Evolutionary conservation across 176 grass and related monocot genomes (phyloP), one percentile per base, ranked within the genome.

Genomic region (Zea luxurians): DNA sequence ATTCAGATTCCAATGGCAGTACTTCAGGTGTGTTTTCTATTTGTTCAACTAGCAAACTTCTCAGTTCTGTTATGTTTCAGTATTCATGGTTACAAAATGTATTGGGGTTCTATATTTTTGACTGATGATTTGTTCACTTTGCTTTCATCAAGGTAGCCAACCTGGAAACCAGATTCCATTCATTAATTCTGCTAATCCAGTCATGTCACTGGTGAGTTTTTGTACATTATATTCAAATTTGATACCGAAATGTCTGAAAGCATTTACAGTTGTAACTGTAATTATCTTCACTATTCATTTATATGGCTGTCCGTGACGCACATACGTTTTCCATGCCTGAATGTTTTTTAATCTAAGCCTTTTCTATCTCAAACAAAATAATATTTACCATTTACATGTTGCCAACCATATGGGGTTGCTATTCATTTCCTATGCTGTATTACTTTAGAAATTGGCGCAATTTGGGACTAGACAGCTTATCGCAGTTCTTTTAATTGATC

Each of bases 141-240:
- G 64, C 64, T 13, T 70, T 78, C 75, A 40, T 64, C 73, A 88
- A 86, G 72, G 87, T 77, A 77, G 55, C 71, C 74, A 84, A 76
- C 41, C 75, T 73, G 86, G 61, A 52, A 64, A 70, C 59, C 78
- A 92, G 77, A 78, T 95, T 86, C 96, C 96, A 38, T 99, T 99
- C 84, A 80, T 85, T 75, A 86, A 95, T 86, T 86, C 88, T 68
- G 78, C 88, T 74, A 99, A 99, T 85, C 96, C 92, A 15, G 90
- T 99, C 42, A 93, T 99, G 96, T 99, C 96, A 78, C 81, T 95
- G 74, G 96, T 99, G 42, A 99, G 92, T 93, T 48, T 65, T 78
- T 81, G 27, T 63, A 20, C 48, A 73, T 75, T 81, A 3, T 55
- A 48, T 80, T 69, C 76, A 76, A 47, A 75, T 75, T 83, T 62